These are phyloP conservation scores for Suillus placidus DNA, from an alignment of 768 basidiomycete species.

Conservation along the genomic window DNA sequence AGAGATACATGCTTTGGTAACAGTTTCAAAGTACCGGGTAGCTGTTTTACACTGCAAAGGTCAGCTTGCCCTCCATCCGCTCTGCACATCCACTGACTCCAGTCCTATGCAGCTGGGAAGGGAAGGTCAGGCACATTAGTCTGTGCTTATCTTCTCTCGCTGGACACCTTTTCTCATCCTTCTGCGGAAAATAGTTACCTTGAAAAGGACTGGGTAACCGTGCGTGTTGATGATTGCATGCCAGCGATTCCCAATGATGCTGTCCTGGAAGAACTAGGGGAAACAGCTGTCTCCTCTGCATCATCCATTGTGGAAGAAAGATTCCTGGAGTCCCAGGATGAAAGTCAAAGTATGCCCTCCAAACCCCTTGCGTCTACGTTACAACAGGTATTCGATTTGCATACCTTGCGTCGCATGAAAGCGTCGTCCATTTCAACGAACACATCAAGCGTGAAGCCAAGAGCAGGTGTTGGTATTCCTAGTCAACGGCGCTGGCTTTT, in stretches of 20 bases:
- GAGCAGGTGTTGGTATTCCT: conserved; percentile 77
- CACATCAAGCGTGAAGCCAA: conserved; percentile 23
- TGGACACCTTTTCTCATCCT: conserved; percentile 48
- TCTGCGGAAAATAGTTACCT: conserved; percentile 48
- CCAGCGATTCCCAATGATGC: conserved; percentile 48
- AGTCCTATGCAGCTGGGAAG: conserved; percentile 59
- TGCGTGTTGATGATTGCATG: conserved; percentile 52
- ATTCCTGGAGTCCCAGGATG: conserved; percentile 15
- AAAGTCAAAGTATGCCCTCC: conserved; percentile 12
- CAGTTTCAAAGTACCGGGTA: conserved; percentile 63
- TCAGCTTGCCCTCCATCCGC: conserved; percentile 21
- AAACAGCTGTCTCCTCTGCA: conserved; percentile 16
- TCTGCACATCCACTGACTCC: conserved; percentile 7
- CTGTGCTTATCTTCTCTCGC: conserved; percentile 76
- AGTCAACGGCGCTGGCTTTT: conserved; percentile 78
- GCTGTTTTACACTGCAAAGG: conserved; percentile 91
- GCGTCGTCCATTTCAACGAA: conserved; percentile 20
- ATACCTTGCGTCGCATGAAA: conserved; percentile 74
- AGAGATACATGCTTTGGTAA: conserved; percentile 76
- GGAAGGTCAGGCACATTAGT: conserved; percentile 87
- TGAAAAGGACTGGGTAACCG: conserved; percentile 50
- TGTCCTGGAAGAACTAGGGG: conserved; percentile 18
- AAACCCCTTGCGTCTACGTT: conserved; percentile 39
- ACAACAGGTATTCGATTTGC: conserved; percentile 63
- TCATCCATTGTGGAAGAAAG: conserved; percentile 25